Conservation (phyloP, 163 green algal species). For the Trebouxiophyceae sp. region DNA sequence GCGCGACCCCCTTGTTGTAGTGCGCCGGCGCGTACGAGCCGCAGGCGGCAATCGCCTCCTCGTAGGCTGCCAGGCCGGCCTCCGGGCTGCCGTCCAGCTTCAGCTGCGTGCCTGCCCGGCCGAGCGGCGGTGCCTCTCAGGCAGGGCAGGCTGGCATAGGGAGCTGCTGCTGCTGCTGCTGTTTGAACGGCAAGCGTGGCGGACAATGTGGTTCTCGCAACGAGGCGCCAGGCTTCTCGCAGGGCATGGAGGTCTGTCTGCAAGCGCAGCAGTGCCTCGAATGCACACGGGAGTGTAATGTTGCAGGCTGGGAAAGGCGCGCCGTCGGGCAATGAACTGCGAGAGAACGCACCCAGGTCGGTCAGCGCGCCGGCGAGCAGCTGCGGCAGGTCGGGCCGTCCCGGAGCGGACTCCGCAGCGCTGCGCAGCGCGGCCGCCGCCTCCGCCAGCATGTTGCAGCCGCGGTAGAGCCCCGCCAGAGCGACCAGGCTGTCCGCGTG, state of each 20-base stretch:
- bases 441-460: conserved; percentile 42
- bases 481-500: conserved; percentile 46
- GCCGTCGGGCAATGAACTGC: too few relatives aligned
- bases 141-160: too few relatives aligned
- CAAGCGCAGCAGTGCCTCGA: too few relatives aligned
- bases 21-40: conserved; percentile 56
- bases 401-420: neutral
- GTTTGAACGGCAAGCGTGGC: too few relatives aligned
- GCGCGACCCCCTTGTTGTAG: conserved; percentile 83
- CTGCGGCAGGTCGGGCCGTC: conserved; percentile 12
- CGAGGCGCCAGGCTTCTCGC: too few relatives aligned
- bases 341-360: conserved; percentile 51
- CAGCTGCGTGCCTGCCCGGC: conserved; percentile 22
- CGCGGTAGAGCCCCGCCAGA: conserved; percentile 55
- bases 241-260: too few relatives aligned
- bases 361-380: conserved; percentile 70
- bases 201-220: too few relatives aligned
- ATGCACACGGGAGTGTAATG: too few relatives aligned
- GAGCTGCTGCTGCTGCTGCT: too few relatives aligned
- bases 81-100: conserved; percentile 20
- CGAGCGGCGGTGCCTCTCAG: too few relatives aligned
- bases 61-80: conserved; percentile 23
- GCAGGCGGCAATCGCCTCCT: conserved; percentile 37
- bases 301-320: too few relatives aligned
- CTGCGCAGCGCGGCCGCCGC: conserved; percentile 20